Base-by-base conservation (phyloP, 163 green algal species). In the Volvox carteri region DNA sequence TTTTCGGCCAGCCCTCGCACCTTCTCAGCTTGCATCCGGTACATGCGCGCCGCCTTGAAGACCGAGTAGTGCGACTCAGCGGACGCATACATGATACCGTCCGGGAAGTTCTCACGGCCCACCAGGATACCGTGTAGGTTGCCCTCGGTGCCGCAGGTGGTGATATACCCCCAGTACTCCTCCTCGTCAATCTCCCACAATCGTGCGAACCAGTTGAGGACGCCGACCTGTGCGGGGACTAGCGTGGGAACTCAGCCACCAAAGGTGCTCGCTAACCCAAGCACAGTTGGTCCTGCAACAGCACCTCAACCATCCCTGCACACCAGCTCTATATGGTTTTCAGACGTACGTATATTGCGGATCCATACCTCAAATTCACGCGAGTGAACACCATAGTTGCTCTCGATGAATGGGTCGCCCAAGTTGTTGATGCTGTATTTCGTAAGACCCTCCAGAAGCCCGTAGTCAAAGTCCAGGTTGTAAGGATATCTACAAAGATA, bases 141-240 rank as follows among this genome's bases (percentile, higher is more conserved):
- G 65, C 97, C 97, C 93, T 99, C 97, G 23, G 97, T 99, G 88
- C 97, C 97, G 89, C 97, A 99, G 92, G 99, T 99, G 76, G 97
- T 99, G 90, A 99, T 98, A 95, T 99, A 99, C 58, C 97, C 97
- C 97, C 98, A 99, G 91, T 98, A 99, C 50, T 98, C 97, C 41
- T 98, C 92, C 85, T 93, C 80, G 4, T 97, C 94, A 74, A 99
- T 98, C 90, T 99, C 96, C 97, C 97, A 99, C 41, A 99, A 92
- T 73, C 93, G 92, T 4, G 97, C 97, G 95, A 99, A 99, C 97
- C 97, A 99, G 87, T 99, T 95, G 37, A 99, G 94, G 68, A 99
- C 97, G 39, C 98, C 97, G 39, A 99, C 96, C 95, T 97, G 92
- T 46, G 54, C 16, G 23, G 41, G 54, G 54, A 65, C 19, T 12